A percentile compares a stretch with the other conserved stretches of the same genome.
These are phyloP conservation scores for Tilletia setariae DNA, from an alignment of 1,284 basidiomycete genomes.

Conservation along the genomic window DNA sequence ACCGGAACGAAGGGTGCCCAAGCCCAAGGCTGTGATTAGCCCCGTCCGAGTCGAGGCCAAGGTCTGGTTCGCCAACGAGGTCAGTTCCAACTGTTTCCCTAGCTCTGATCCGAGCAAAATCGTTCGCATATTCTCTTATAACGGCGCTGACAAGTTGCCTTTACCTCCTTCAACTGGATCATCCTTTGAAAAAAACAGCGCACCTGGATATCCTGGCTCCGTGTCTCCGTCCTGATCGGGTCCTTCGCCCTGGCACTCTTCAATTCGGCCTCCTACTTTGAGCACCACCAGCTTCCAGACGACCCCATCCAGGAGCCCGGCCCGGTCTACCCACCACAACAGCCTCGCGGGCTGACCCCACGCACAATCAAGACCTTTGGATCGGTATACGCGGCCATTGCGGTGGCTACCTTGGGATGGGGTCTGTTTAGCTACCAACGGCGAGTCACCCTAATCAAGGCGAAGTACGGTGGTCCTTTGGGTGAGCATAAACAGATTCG, in stretches of 20 bases:
- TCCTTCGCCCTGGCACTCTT: conserved; percentile 82
- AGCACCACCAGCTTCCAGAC: conserved; percentile 33
- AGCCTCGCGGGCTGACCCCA: conserved; percentile 58
- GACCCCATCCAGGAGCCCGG: conserved; percentile 22
- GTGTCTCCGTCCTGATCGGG: conserved; percentile 77
- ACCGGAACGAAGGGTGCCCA: conserved; percentile 33
- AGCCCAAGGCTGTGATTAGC: conserved; percentile 59
- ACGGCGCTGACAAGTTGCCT: too few relatives aligned
- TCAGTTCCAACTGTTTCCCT: conserved; percentile 55
- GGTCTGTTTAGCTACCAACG: conserved; percentile 83
- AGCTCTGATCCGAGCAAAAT: neutral
- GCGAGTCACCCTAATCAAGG: conserved; percentile 84
- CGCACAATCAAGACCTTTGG: conserved; percentile 73
- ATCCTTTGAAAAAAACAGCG: conserved; percentile 25
- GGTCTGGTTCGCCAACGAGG: conserved; percentile 54
- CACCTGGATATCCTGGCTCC: conserved; percentile 85
- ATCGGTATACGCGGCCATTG: conserved; percentile 74
- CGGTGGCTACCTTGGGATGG: conserved; percentile 61
- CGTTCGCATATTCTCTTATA: too few relatives aligned
- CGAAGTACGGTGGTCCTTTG: conserved; percentile 84
- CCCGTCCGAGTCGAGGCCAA: conserved; percentile 52
- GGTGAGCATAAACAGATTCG: too few relatives aligned
- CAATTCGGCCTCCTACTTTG: conserved; percentile 66
- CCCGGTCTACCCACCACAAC: conserved; percentile 14
- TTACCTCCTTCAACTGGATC: neutral